phyloP scores from a whole-genome alignment of 2,329 filamentous ascomycete species.

The Diaporthe sp. region DNA sequence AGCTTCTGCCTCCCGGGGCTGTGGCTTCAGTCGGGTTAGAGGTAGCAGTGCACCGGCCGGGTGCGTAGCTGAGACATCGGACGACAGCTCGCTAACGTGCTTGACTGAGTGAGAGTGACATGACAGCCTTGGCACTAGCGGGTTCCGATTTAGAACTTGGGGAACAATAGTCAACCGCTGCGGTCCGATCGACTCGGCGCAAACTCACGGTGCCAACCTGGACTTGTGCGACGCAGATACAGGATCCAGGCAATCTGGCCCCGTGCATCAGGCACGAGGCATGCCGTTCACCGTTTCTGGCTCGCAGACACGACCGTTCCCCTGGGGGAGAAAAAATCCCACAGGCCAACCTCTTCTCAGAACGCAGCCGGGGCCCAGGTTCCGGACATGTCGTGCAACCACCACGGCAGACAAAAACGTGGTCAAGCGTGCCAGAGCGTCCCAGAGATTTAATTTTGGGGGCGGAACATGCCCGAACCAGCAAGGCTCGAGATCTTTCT shows the following conservation, averaged over 20 bases:
- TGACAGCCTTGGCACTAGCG: constrained; percentile 23
- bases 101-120: not conserved
- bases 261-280: not conserved
- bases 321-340: not conserved
- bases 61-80: constrained; percentile 2
- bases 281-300: constrained; percentile 18
- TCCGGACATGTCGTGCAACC: constrained; percentile 24
- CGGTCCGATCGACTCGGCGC: constrained; percentile 5
- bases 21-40: constrained; percentile 1
- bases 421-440: constrained; percentile 11
- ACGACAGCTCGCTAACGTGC: constrained; percentile 1
- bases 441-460: constrained; percentile 6
- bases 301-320: not conserved
- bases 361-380: constrained; percentile 11
- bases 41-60: not conserved
- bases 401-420: constrained; percentile 26
- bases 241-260: not conserved
- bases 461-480: constrained; percentile 20
- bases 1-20: constrained; percentile 13
- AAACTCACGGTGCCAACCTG: not conserved
- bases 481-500: constrained; percentile 9
- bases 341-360: not conserved
- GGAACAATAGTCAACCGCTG: not conserved
- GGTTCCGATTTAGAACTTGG: constrained; percentile 14
- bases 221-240: not conserved